Evolutionary conservation across 1,139 yeast species (phyloP), one percentile per base, ranked within the genome.

Genomic region (Taphrina betulina): DNA sequence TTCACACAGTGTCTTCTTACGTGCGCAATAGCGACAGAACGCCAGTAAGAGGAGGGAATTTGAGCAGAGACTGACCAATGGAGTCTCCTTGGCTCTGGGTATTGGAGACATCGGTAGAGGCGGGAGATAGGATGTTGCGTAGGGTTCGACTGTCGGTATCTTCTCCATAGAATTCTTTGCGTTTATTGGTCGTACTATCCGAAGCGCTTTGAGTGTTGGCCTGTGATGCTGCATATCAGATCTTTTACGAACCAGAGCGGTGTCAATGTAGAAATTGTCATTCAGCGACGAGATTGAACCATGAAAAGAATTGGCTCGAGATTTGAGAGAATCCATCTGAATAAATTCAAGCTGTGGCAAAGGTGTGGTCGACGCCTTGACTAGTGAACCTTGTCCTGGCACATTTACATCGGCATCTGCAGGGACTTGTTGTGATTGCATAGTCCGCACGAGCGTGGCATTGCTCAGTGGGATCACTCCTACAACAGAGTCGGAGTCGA

Each of bases 271-370:
- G 31, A 7, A 26, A 12, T 26, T 26, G 31, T 26, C 31, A 12
- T 26, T 26, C 12, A 12, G 7, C 10, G 31, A 26, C 7, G 7
- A 7, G 7, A 26, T 26, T 7, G 31, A 26, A 26, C 31, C 31
- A 26, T 12, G 7, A 12, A 7, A 26, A 12, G 31, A 26, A 26
- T 26, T 26, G 7, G 31, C 31, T 7, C 31, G 31, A 26, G 31
- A 7, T 26, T 7, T 7, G 31, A 26, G 31, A 26, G 10, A 7
- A 26, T 26, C 31, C 10, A 48, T 16, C 26, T 48, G 53, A 17
- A 48, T 48, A 20, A 48, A 48, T 23, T 48, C 53, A 26, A 48
- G 33, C 23, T 48, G 53, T 3, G 53, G 34, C 19, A 41, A 10
- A n/a, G 45, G 45, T 5, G 45, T 34, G 17, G 35, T 41, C 14